These are phyloP conservation scores for Ustilago trichophora DNA, from an alignment of 1,284 basidiomycete species.

Conservation along the genomic window DNA sequence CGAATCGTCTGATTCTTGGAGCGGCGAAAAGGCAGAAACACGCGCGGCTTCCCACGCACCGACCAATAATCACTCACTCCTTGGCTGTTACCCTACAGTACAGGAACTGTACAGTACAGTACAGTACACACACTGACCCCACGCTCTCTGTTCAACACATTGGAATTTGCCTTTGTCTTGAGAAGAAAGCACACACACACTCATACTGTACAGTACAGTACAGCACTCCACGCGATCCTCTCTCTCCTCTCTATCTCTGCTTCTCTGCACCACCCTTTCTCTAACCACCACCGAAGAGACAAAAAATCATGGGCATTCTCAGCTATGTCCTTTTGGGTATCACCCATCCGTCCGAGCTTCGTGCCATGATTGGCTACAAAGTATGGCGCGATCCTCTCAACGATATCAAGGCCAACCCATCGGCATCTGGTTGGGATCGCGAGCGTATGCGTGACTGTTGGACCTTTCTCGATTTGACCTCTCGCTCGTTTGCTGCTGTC, in stretches of 20 bases:
- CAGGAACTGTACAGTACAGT: too few relatives aligned
- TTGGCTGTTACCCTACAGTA: too few relatives aligned
- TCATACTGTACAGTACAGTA: too few relatives aligned
- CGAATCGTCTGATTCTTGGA: too few relatives aligned
- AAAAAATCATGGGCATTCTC: slow-evolving; percentile 43
- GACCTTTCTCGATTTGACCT: slow-evolving; percentile 87
- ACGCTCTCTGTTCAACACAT: too few relatives aligned
- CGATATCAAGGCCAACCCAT: slow-evolving; percentile 66
- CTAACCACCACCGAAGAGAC: neutral
- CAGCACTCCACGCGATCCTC: too few relatives aligned
- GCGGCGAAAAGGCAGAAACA: too few relatives aligned
- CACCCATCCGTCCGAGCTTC: slow-evolving; percentile 65
- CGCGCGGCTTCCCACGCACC: too few relatives aligned
- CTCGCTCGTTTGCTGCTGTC: slow-evolving; percentile 88
- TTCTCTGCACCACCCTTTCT: neutral
- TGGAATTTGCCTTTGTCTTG: too few relatives aligned
- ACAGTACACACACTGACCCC: too few relatives aligned
- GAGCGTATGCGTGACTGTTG: slow-evolving; percentile 84
- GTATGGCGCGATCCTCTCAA: slow-evolving; percentile 69
- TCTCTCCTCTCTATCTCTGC: neutral
- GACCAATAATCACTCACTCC: too few relatives aligned
- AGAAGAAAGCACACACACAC: too few relatives aligned
- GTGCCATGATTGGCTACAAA: slow-evolving; percentile 67
- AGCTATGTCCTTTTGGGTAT: slow-evolving; percentile 36
- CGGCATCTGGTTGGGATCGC: slow-evolving; percentile 63